Percentiles rank a stretch among this genome's conserved stretches.
Conservation (phyloP, 192 early-diverging fungal species). For the Umbelopsis sp. region DNA sequence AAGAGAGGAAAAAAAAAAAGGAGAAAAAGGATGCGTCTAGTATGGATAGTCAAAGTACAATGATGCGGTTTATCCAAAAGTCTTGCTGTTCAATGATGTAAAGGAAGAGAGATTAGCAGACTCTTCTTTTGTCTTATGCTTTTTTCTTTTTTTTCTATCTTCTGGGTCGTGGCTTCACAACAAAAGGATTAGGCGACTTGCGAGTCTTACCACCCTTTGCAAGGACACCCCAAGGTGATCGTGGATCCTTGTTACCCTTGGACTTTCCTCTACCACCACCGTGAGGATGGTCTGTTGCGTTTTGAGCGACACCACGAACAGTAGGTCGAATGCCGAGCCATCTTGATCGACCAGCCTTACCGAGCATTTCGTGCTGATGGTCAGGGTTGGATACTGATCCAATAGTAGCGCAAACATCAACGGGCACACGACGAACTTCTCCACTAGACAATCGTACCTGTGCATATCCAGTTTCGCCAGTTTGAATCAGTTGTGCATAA, state of each 20-base stretch:
- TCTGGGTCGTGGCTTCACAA: constrained; percentile 66
- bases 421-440: constrained; percentile 84
- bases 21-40: neutral
- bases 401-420: constrained; percentile 87
- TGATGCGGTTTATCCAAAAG: neutral
- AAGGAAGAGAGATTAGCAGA: neutral
- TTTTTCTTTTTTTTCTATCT: constrained; percentile 37
- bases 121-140: neutral
- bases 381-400: constrained; percentile 88
- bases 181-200: constrained; percentile 63
- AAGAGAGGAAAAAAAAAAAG: no score
- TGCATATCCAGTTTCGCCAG: constrained; percentile 73
- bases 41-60: neutral
- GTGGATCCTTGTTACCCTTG: constrained; percentile 89
- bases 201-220: constrained; percentile 93
- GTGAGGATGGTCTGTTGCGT: constrained; percentile 93
- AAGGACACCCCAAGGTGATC: constrained; percentile 89
- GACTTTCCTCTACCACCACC: constrained; percentile 95
- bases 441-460: constrained; percentile 85
- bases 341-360: constrained; percentile 86
- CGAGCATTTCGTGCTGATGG: constrained; percentile 84
- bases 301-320: constrained; percentile 97
- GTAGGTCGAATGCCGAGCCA: constrained; percentile 86
- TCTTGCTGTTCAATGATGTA: neutral
- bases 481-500: constrained; percentile 82